phyloP scores from a whole-genome alignment of 1,139 yeast genomes.

The Yamadazyma membranifaciens region DNA sequence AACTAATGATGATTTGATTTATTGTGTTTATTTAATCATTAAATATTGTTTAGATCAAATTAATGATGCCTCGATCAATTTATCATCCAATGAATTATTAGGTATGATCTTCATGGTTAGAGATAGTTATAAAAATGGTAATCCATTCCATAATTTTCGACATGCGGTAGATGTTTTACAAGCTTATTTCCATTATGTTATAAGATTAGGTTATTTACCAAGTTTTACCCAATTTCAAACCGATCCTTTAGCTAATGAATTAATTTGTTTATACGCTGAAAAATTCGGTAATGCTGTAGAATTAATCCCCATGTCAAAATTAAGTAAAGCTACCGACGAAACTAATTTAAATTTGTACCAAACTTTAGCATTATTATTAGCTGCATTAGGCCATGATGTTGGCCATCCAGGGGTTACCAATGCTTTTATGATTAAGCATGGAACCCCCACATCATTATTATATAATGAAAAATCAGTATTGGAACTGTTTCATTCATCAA shows the following conservation, averaged over 20 bases:
- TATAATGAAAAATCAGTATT: conserved; percentile 70
- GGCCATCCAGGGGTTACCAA: conserved; percentile 97
- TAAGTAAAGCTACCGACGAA: conserved; percentile 8
- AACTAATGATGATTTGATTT: conserved; percentile 64
- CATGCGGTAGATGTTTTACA: conserved; percentile 96
- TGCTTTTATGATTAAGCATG: conserved; percentile 58
- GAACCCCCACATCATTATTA: conserved; percentile 64
- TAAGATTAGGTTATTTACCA: conserved; percentile 48
- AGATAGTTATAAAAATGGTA: conserved; percentile 76
- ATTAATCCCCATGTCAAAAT: conserved; percentile 14
- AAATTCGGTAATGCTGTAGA: conserved; percentile 18
- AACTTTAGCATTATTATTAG: conserved; percentile 60
- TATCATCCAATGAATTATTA: conserved; percentile 44
- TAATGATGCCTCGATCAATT: conserved; percentile 18
- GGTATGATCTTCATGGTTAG: conserved; percentile 65
- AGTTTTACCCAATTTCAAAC: conserved; percentile 33
- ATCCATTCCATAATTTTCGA: conserved; percentile 91
- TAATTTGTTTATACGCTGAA: conserved; percentile 14
- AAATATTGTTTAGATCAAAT: conserved; percentile 43
- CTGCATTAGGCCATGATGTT: conserved; percentile 93
- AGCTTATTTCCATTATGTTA: conserved; percentile 70
- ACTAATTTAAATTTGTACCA: conserved; percentile 43
- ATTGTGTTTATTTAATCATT: conserved; percentile 59
- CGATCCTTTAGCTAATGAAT: conserved; percentile 30
- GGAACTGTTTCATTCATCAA: conserved; percentile 81